phyloP scores from a whole-genome alignment of 108 stramenopile species.

The Cylindrotheca closterium region DNA sequence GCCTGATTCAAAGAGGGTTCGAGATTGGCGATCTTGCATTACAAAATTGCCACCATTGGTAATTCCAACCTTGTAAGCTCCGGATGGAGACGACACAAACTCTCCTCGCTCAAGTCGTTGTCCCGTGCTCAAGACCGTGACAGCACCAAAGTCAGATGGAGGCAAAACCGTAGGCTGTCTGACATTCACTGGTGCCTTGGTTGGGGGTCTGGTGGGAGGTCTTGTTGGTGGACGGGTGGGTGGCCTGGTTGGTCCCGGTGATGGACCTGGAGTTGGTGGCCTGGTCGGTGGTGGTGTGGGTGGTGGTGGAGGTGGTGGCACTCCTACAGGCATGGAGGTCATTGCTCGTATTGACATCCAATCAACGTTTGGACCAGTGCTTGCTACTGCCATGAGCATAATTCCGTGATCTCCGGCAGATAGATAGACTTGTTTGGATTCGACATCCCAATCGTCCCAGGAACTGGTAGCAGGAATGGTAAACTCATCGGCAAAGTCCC shows the following conservation, averaged over 20 bases:
- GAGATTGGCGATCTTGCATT: constrained; percentile 6
- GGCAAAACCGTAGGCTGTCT: not conserved
- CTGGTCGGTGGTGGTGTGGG: constrained; percentile 5
- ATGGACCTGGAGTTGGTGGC: constrained; percentile 3
- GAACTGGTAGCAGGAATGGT: not conserved
- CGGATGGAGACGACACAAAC: constrained; percentile 21
- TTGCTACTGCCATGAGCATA: constrained; percentile 7
- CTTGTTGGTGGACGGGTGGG: not conserved
- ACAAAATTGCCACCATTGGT: constrained; percentile 15
- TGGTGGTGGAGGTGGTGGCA: not conserved
- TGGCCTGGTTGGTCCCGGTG: too few species aligned
- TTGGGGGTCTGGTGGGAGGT: too few species aligned
- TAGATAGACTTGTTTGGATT: constrained; percentile 6
- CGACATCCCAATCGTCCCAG: constrained; percentile 7
- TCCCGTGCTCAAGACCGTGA: constrained; percentile 4
- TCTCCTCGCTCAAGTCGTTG: constrained; percentile 11
- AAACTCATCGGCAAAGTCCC: not conserved
- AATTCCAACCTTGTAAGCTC: constrained; percentile 16
- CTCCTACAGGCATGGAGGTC: not conserved
- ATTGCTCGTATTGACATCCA: constrained; percentile 2
- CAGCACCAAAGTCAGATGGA: constrained; percentile 1
- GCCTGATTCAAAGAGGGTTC: constrained; percentile 17
- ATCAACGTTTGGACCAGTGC: constrained; percentile 24
- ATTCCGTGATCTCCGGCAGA: constrained; percentile 6
- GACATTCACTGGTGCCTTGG: not conserved